These are phyloP conservation scores for Hypholoma sublateritium DNA, from an alignment of 768 basidiomycete genomes.

Conservation along the genomic window DNA sequence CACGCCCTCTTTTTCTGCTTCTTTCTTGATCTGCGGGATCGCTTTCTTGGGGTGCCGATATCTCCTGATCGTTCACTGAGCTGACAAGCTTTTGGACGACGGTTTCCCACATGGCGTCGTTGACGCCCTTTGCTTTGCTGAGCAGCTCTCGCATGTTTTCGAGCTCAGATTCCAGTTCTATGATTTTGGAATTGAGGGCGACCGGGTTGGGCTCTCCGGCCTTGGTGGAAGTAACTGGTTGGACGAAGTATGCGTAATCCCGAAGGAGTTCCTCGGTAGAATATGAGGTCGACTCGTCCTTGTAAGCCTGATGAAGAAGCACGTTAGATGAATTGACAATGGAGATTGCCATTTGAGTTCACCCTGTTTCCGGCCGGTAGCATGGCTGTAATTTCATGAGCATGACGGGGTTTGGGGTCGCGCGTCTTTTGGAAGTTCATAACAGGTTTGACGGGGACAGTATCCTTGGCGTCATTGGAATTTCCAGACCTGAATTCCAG, in stretches of 20 bases:
- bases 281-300: constrained; percentile 40
- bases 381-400: constrained; percentile 69
- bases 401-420: constrained; percentile 64
- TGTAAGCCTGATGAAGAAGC: constrained; percentile 16
- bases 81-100: constrained; percentile 64
- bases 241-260: constrained; percentile 69
- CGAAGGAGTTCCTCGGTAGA: constrained; percentile 53
- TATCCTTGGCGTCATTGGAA: constrained; percentile 47
- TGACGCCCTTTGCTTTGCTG: constrained; percentile 84
- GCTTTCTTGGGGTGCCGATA: constrained; percentile 8
- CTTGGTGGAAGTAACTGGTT: constrained; percentile 33
- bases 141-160: constrained; percentile 65
- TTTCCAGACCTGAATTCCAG: constrained; percentile 45
- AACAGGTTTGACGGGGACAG: constrained; percentile 65
- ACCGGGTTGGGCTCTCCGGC: constrained; percentile 29
- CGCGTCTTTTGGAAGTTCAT: constrained; percentile 72
- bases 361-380: constrained; percentile 50
- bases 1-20: constrained; percentile 26
- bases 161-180: constrained; percentile 75
- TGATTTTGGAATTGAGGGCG: constrained; percentile 54
- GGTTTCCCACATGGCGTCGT: constrained; percentile 91
- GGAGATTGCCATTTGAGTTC: constrained; percentile 4
- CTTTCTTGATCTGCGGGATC: constrained; percentile 16
- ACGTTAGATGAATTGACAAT: constrained; percentile 4
- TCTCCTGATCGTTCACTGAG: constrained; percentile 12